These are phyloP conservation scores for Colletotrichum scovillei DNA, from an alignment of 2,329 filamentous ascomycete genomes.

Conservation along the genomic window DNA sequence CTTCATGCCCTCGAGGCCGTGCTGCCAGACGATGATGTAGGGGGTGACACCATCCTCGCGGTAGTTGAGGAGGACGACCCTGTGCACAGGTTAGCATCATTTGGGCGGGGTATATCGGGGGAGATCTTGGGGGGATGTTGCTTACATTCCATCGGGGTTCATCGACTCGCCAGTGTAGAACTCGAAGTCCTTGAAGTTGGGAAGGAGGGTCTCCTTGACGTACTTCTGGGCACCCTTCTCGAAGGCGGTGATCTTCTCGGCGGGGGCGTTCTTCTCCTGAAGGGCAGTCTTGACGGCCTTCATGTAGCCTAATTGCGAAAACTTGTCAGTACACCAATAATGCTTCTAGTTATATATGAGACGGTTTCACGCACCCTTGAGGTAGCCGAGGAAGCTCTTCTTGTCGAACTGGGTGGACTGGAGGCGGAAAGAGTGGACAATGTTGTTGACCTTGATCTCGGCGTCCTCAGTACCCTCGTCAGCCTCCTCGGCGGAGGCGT, in stretches of 20 bases:
- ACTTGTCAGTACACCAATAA: neutral
- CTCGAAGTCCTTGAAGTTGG: conserved; percentile 96
- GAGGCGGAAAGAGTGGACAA: conserved; percentile 92
- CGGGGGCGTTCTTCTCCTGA: conserved; percentile 69
- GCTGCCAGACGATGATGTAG: conserved; percentile 93
- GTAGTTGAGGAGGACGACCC: conserved; percentile 95
- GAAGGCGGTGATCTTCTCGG: conserved; percentile 80
- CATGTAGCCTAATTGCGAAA: conserved; percentile 76
- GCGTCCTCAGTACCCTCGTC: conserved; percentile 80
- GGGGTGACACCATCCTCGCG: conserved; percentile 95
- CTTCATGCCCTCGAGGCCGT: conserved; percentile 90
- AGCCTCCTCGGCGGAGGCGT: conserved; percentile 93
- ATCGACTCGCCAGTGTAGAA: conserved; percentile 93
- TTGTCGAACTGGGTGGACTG: conserved; percentile 85
- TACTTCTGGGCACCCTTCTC: conserved; percentile 79
- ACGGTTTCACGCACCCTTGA: conserved; percentile 77
- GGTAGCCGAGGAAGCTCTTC: conserved; percentile 83
- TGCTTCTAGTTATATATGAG: neutral
- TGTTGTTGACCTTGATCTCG: conserved; percentile 85
- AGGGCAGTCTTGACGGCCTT: conserved; percentile 84
- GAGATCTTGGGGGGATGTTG: conserved; percentile 39
- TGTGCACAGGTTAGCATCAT: conserved; percentile 45
- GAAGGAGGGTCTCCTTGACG: conserved; percentile 84
- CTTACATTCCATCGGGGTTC: conserved; percentile 93
- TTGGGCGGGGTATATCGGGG: neutral